Conservation (phyloP, 805 yeast genomes). For the Myxozyma melibiosi region DNA sequence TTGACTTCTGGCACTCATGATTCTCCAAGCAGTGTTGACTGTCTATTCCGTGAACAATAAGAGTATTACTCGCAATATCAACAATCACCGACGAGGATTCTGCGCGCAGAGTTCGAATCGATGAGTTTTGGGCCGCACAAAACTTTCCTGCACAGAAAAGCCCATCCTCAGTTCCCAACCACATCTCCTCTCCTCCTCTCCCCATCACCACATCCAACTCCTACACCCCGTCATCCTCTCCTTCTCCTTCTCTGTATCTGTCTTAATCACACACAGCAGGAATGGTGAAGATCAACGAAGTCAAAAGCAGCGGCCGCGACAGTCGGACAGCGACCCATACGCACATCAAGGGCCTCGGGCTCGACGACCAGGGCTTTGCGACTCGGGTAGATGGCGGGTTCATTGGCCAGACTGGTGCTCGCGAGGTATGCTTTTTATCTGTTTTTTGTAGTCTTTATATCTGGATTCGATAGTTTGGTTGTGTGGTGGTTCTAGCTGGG, state of each 20-base stretch:
- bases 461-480: too few species aligned
- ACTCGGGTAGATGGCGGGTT: conserved; percentile 85
- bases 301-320: conserved; percentile 60
- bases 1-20: conserved; percentile 14
- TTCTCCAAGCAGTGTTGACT: background rate
- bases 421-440: conserved; percentile 39
- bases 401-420: conserved; percentile 72
- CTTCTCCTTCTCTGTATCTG: background rate
- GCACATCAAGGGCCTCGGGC: conserved; percentile 91
- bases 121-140: conserved; percentile 8
- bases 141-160: background rate
- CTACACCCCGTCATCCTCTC: background rate
- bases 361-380: conserved; percentile 87
- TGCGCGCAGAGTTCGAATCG: too few species aligned
- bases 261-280: background rate
- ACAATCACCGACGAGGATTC: too few species aligned
- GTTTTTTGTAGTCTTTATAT: background rate
- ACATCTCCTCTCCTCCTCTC: background rate
- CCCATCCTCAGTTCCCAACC: background rate
- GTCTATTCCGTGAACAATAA: background rate
- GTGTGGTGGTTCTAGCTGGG: too few species aligned
- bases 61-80: too few species aligned
- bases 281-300: conserved; percentile 56
- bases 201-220: background rate
- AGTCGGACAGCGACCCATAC: conserved; percentile 89